phyloP scores from a whole-genome alignment of 148 eudicot genomes.

The Mesembryanthemum crystallinum region DNA sequence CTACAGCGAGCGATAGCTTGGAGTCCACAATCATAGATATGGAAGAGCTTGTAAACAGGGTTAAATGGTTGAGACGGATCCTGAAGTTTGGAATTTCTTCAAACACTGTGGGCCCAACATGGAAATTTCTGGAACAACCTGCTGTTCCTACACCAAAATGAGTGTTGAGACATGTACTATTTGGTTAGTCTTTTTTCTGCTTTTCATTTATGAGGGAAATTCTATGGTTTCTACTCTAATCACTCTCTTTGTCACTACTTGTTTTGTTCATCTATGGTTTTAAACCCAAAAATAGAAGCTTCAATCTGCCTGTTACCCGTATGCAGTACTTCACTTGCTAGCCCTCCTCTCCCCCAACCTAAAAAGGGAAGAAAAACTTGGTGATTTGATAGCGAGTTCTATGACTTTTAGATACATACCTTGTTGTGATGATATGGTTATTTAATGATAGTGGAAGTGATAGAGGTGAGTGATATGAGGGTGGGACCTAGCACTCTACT shows the following conservation, averaged over 20 bases:
- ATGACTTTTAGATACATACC: background rate
- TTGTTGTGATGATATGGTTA: background rate
- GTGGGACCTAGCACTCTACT: background rate
- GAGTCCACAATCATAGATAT: conserved; percentile 56
- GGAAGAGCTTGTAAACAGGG: conserved; percentile 61
- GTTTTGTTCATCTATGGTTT: background rate
- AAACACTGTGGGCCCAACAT: conserved; percentile 30
- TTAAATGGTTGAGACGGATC: conserved; percentile 56
- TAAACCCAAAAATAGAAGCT: too few relatives aligned
- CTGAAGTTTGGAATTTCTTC: conserved; percentile 43
- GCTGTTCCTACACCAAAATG: conserved; percentile 38
- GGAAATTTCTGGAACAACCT: conserved; percentile 54
- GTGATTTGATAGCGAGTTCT: too few relatives aligned
- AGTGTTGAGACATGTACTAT: conserved; percentile 7
- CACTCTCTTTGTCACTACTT: background rate
- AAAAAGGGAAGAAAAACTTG: too few relatives aligned
- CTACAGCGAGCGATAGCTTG: conserved; percentile 38
- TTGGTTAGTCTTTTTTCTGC: conserved; percentile 18
- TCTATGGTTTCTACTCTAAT: background rate
- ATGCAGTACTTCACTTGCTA: too few relatives aligned
- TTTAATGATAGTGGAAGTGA: background rate
- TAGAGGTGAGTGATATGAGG: background rate
- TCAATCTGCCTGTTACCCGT: too few relatives aligned
- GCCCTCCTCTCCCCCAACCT: too few relatives aligned
- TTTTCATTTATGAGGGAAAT: background rate